Evolutionary conservation across 306 rosid genomes (phyloP), one percentile per base, ranked within the genome.

Genomic region (Geum urbanum): DNA sequence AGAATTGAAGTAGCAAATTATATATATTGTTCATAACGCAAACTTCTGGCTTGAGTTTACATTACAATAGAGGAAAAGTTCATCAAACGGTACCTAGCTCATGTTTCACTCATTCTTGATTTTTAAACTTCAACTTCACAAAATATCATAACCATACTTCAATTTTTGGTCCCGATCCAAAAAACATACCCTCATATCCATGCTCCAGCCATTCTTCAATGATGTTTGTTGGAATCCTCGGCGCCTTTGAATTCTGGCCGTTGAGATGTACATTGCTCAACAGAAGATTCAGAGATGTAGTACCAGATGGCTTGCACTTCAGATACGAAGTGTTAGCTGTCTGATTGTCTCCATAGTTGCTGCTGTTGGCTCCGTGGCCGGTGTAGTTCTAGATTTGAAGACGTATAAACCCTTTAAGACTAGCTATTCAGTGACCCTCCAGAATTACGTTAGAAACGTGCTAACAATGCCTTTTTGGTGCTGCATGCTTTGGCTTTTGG

Each of bases 181-280:
- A n/a, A n/a, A n/a, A n/a, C n/a, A n/a, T 3, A 90, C 96, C 52
- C 44, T 85, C 53, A 75, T 79, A 47, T 85, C 96, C 49, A 84
- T 90, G 94, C 73, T 90, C 52, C 5, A 85, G 76, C 96, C 96
- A 20, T 90, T 87, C 80, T 89, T 89, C 96, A 85, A 89, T 15
- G 92, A 89, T 56, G 84, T n/a, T 89, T 8, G 92, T 89, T 59
- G 96, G 96, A 66, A 55, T 89, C 22, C 87, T 89, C 43, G 96
- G 96, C 47, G 91, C 96, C 63, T 85, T 87, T 32, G 92, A 89
- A 45, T 89, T 89, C 84, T 87, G 96, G 96, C 92, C 92, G 77
- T 89, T 5, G 96, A 87, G 50, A 87, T 89, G 96, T 87, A 85
- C 69, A 83, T 89, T 47, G 69, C 87, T 32, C 91, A 82, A 55